Evolutionary conservation across 2,329 filamentous ascomycete genomes (phyloP), one percentile per base, ranked within the genome.

Genomic region (Fusarium udum): DNA sequence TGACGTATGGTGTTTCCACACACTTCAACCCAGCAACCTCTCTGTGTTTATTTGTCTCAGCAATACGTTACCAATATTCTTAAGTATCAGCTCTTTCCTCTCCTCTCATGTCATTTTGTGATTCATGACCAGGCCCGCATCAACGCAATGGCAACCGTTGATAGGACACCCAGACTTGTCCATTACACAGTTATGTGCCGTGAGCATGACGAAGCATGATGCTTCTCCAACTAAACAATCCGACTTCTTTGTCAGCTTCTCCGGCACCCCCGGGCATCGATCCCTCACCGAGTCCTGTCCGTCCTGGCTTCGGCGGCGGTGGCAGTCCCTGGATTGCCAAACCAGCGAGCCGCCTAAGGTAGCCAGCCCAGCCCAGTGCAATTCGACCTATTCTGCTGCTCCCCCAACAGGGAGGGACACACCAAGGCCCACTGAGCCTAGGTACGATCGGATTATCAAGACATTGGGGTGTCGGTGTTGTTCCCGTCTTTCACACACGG

Each of bases 141-240:
- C 22, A 48, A 46, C 40, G 48, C 45, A 49, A 65, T 20, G 37
- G 48, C 34, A 45, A 58, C 24, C 46, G 37, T 31, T 64, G 49
- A 40, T 55, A 71, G 53, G 39, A 52, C 62, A 62, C 42, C 45
- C 36, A 61, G 24, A 56, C 42, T 20, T 32, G 39, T 56, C 37
- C 34, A 58, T 60, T 46, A 32, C 22, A 43, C 46, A 49, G 43
- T 49, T 45, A 55, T 66, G 66, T 73, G 66, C 52, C 55, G 61
- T 75, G 72, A 74, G 65, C 72, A 74, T 74, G 69, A 74, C 72
- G 72, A 74, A 75, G 72, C 72, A 73, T 49, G 39, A 53, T 73
- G 60, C 65, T 73, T 67, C 58, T 67, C 56, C 43, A 70, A 64
- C 65, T 63, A 69, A 67, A 73, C 69, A 64, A 45, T 62, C 57